These are phyloP conservation scores for Penicillium griseofulvum DNA, from an alignment of 2,329 filamentous ascomycete species.

Conservation along the genomic window DNA sequence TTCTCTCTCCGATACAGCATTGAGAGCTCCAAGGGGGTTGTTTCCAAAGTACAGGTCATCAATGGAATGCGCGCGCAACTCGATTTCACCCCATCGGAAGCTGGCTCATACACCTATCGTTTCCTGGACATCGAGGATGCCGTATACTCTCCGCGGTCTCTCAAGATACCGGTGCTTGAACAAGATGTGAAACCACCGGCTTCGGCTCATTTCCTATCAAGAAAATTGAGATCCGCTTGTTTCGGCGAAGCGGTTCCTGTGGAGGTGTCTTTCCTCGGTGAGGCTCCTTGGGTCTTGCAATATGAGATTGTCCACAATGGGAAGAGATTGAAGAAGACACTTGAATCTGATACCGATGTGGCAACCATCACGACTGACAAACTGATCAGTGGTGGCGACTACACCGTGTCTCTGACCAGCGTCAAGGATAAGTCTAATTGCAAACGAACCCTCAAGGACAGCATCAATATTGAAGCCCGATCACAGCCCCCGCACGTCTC, in stretches of 20 bases:
- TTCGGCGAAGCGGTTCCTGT: conserved; percentile 77
- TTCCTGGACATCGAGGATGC: conserved; percentile 79
- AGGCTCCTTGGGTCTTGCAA: conserved; percentile 83
- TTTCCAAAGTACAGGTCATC: conserved; percentile 56
- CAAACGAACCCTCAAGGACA: conserved; percentile 79
- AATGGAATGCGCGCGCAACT: conserved; percentile 77
- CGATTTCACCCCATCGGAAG: conserved; percentile 75
- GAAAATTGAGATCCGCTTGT: conserved; percentile 64
- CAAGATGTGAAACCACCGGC: conserved; percentile 93
- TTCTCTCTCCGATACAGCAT: conserved; percentile 80
- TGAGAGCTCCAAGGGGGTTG: conserved; percentile 57
- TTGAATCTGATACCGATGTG: conserved; percentile 60
- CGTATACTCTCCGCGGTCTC: conserved; percentile 68
- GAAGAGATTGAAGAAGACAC: conserved; percentile 69
- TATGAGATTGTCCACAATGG: conserved; percentile 92
- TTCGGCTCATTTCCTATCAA: conserved; percentile 65
- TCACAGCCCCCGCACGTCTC: conserved; percentile 82
- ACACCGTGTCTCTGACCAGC: conserved; percentile 79
- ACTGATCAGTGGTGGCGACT: conserved; percentile 80
- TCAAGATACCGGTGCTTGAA: conserved; percentile 67
- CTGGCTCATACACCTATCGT: conserved; percentile 81
- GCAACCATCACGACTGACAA: conserved; percentile 73
- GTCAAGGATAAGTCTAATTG: conserved; percentile 85
- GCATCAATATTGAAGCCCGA: conserved; percentile 79
- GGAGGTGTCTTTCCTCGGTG: conserved; percentile 72